phyloP scores from a whole-genome alignment of 441 rosid species.

The Theobroma grandiflorum region DNA sequence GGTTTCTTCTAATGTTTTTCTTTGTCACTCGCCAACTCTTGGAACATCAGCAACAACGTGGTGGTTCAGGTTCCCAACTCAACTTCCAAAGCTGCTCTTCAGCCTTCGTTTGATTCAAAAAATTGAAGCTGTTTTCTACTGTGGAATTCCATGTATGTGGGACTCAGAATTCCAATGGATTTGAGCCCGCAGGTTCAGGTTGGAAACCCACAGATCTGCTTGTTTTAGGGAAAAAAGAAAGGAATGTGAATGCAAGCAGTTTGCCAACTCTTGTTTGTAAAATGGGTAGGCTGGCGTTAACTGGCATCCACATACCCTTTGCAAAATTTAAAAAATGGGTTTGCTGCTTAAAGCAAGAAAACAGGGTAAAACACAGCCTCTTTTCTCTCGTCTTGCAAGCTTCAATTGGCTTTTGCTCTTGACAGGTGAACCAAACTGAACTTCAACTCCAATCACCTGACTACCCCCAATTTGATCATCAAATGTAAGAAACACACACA shows the following conservation, averaged over 20 bases:
- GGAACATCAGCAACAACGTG: too few relatives aligned
- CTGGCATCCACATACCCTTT: neutral
- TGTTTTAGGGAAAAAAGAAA: neutral
- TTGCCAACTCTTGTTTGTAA: neutral
- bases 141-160: neutral
- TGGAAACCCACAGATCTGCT: neutral
- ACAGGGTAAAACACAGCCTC: neutral
- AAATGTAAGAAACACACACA: neutral
- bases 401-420: neutral
- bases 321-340: neutral
- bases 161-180: neutral
- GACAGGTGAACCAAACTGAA: neutral
- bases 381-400: constrained; percentile 8
- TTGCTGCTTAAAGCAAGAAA: neutral
- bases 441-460: neutral
- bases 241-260: neutral
- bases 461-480: neutral
- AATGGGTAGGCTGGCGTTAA: constrained; percentile 4
- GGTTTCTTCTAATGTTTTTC: too few relatives aligned
- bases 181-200: constrained; percentile 1
- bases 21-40: too few relatives aligned
- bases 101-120: neutral
- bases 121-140: too few relatives aligned
- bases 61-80: too few relatives aligned
- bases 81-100: neutral